These are phyloP conservation scores for Fraxinus angustifolia DNA, from an alignment of 305 asterid genomes.

Conservation along the genomic window DNA sequence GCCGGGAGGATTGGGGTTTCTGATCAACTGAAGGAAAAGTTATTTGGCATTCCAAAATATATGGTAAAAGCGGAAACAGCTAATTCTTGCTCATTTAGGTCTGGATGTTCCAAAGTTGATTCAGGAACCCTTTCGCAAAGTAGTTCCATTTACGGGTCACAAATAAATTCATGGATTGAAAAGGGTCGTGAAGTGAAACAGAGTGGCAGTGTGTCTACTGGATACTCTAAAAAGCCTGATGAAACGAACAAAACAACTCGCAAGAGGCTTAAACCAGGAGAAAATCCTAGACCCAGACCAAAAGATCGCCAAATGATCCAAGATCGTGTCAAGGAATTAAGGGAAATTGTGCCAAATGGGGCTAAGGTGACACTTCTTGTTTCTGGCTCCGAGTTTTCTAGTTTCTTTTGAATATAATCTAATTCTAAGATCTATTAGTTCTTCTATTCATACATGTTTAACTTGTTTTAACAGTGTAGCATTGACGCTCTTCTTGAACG, in stretches of 20 bases:
- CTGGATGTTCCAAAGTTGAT: constrained; percentile 40
- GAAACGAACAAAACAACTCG: constrained; percentile 47
- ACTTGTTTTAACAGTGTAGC: constrained; percentile 64
- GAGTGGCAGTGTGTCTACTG: constrained; percentile 43
- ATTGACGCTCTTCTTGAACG: constrained; percentile 78
- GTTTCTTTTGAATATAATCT: background rate
- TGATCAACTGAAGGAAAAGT: constrained; percentile 38
- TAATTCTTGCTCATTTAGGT: constrained; percentile 37
- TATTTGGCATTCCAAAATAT: constrained; percentile 47
- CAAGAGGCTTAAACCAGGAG: constrained; percentile 76
- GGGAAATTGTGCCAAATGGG: constrained; percentile 79
- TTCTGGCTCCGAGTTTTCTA: background rate
- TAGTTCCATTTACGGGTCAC: constrained; percentile 56
- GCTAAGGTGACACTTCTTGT: constrained; percentile 49
- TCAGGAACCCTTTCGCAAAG: constrained; percentile 38
- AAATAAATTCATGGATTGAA: constrained; percentile 55
- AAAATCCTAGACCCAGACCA: constrained; percentile 78
- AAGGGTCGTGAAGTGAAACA: constrained; percentile 42
- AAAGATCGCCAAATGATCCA: constrained; percentile 90
- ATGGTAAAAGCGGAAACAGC: constrained; percentile 31
- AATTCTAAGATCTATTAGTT: background rate
- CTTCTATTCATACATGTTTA: constrained; percentile 11
- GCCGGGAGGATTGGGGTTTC: constrained; percentile 31
- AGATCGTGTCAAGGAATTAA: constrained; percentile 77
- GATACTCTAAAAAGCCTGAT: constrained; percentile 47